Evolutionary conservation across 2,329 filamentous ascomycete genomes (phyloP).

Genomic region (Penicillium sp.): DNA sequence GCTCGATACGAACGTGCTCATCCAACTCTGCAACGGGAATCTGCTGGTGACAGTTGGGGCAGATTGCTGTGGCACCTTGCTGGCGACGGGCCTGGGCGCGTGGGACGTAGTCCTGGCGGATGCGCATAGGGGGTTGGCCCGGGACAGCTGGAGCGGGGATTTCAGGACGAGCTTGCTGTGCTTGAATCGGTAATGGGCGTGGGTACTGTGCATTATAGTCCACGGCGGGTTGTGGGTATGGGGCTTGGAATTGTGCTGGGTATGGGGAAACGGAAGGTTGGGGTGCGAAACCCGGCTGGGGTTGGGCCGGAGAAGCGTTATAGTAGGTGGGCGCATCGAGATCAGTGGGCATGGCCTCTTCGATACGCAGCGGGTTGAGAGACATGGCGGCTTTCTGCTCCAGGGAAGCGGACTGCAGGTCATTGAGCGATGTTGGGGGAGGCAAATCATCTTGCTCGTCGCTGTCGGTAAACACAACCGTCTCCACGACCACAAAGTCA

Average conservation of each 20-base stretch:
- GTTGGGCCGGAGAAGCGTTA: slow-evolving; percentile 47
- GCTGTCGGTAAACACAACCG: slow-evolving; percentile 83
- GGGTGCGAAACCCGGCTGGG: slow-evolving; percentile 32
- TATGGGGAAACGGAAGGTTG: slow-evolving; percentile 32
- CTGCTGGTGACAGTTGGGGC: slow-evolving; percentile 89
- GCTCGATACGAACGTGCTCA: slow-evolving; percentile 91
- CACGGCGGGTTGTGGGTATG: slow-evolving; percentile 34
- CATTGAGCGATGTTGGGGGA: slow-evolving; percentile 82
- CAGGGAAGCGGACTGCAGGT: slow-evolving; percentile 89
- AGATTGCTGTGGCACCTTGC: slow-evolving; percentile 67
- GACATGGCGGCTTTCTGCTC: slow-evolving; percentile 94
- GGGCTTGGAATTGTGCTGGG: slow-evolving; percentile 25
- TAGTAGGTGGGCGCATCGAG: slow-evolving; percentile 58
- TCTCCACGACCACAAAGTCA: slow-evolving; percentile 94
- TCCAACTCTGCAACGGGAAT: slow-evolving; percentile 86
- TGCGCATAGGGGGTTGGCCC: slow-evolving; percentile 69
- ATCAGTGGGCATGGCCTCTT: slow-evolving; percentile 89
- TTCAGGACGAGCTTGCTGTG: slow-evolving; percentile 59
- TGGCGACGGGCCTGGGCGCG: slow-evolving; percentile 72
- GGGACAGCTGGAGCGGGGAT: slow-evolving; percentile 70
- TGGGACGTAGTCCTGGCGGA: slow-evolving; percentile 89
- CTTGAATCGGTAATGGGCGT: slow-evolving; percentile 29
- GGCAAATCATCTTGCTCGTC: slow-evolving; percentile 86
- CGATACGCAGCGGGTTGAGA: slow-evolving; percentile 78
- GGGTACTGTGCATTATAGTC: slow-evolving; percentile 27